These are phyloP conservation scores for Bjerkandera adusta DNA, from an alignment of 1,284 basidiomycete species.

Conservation along the genomic window DNA sequence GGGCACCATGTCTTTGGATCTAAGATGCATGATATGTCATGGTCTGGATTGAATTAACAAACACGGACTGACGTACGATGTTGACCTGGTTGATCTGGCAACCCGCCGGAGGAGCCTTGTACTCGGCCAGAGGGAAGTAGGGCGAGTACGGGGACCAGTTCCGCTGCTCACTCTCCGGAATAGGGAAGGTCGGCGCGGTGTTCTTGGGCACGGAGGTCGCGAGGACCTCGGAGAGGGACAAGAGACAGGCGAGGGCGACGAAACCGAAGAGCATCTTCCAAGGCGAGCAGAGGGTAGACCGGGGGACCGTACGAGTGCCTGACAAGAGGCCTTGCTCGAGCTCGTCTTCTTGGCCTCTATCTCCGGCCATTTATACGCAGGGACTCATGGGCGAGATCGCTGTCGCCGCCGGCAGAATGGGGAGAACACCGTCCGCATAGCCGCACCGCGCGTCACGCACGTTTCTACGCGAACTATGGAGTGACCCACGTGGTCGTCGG, in stretches of 20 bases:
- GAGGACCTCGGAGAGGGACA: background rate
- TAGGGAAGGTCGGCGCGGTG: conserved; percentile 15
- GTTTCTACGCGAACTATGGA: no score
- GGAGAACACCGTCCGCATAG: background rate
- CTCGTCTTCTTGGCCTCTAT: conserved; percentile 3
- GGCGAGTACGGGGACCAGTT: conserved; percentile 63
- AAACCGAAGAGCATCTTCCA: conserved; percentile 3
- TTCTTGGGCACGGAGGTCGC: conserved; percentile 2
- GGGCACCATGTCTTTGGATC: conserved; percentile 85
- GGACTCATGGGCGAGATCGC: background rate
- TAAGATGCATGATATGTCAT: no score
- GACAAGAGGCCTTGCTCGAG: conserved; percentile 16
- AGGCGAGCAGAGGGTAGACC: background rate
- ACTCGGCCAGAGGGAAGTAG: conserved; percentile 49
- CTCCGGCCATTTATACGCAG: background rate
- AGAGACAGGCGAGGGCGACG: conserved; percentile 1
- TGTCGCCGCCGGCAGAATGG: background rate
- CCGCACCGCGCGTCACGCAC: no score
- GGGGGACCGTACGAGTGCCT: conserved; percentile 4
- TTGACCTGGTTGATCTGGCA: conserved; percentile 67
- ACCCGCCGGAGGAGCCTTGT: conserved; percentile 41
- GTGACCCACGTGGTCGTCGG: no score
- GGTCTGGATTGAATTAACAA: no score
- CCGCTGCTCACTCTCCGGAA: conserved; percentile 23
- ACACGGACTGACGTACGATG: conserved; percentile 45